Conservation (phyloP, 148 eudicot species). For the Vaccinium vitisidaea region DNA sequence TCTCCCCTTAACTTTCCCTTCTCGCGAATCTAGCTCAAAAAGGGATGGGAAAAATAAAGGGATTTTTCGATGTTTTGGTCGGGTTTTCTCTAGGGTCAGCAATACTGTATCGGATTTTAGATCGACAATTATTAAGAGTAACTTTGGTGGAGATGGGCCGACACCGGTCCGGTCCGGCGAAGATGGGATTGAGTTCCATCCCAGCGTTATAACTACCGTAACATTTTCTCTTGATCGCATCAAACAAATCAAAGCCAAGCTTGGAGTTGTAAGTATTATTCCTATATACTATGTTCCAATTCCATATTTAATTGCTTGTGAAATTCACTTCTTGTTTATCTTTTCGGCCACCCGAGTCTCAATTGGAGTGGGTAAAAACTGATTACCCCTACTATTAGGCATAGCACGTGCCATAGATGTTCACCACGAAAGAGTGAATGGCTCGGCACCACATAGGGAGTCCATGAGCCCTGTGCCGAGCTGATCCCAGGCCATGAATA, state of each 20-base stretch:
- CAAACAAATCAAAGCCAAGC: conserved; percentile 12
- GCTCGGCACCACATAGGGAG: too few relatives aligned
- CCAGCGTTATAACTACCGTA: conserved; percentile 39
- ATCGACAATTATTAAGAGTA: conserved; percentile 54
- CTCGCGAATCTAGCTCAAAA: conserved; percentile 10
- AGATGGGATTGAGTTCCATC: conserved; percentile 46
- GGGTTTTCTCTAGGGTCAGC: conserved; percentile 17
- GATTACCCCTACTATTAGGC: too few relatives aligned
- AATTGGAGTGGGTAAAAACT: too few relatives aligned
- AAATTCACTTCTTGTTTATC: too few relatives aligned
- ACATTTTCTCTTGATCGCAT: conserved; percentile 10
- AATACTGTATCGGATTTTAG: conserved; percentile 50
- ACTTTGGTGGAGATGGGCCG: conserved; percentile 43
- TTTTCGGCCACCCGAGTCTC: too few relatives aligned
- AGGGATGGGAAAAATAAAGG: background rate
- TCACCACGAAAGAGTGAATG: too few relatives aligned
- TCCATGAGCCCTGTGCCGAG: too few relatives aligned
- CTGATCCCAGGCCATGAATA: too few relatives aligned
- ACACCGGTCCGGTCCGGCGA: conserved; percentile 52
- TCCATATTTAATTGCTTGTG: too few relatives aligned
- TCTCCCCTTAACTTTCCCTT: conserved; percentile 58
- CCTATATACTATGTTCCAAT: too few relatives aligned
- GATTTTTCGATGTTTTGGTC: conserved; percentile 3
- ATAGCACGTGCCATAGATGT: too few relatives aligned
- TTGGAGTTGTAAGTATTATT: background rate